Evolutionary conservation across 2,329 filamentous ascomycete genomes (phyloP).

Genomic region (Aspergillus ruber): DNA sequence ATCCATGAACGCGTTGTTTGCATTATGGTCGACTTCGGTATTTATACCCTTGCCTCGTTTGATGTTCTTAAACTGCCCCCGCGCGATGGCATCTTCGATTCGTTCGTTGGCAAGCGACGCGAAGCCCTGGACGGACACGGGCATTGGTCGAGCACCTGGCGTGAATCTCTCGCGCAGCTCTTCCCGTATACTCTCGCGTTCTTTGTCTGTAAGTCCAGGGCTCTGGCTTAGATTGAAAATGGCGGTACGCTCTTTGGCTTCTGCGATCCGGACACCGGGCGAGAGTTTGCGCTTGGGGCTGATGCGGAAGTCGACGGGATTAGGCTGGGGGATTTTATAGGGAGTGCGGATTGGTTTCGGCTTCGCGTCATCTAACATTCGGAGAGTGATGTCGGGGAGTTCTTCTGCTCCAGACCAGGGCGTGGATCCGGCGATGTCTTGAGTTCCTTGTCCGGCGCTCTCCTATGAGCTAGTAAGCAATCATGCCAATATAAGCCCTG

Average conservation of each 20-base stretch:
- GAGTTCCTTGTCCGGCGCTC: constrained; percentile 62
- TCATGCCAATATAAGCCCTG: background rate
- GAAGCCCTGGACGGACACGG: constrained; percentile 70
- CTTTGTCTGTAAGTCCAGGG: constrained; percentile 58
- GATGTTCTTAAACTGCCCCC: constrained; percentile 84
- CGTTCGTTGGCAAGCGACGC: constrained; percentile 79
- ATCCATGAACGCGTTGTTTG: constrained; percentile 83
- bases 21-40: constrained; percentile 66
- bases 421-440: constrained; percentile 59
- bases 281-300: constrained; percentile 38
- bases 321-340: constrained; percentile 34
- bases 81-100: constrained; percentile 88
- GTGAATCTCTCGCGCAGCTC: constrained; percentile 77
- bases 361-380: constrained; percentile 66
- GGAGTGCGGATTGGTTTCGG: constrained; percentile 46
- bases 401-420: constrained; percentile 76
- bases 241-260: constrained; percentile 53
- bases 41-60: constrained; percentile 68
- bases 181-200: constrained; percentile 63
- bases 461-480: constrained; percentile 24
- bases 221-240: constrained; percentile 51
- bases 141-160: constrained; percentile 64
- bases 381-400: constrained; percentile 66
- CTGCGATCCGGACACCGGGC: constrained; percentile 47
- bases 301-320: constrained; percentile 42